Evolutionary conservation across 257 asterid species (phyloP), one percentile per base, ranked within the genome.

Genomic region (Hygrophila difformis): DNA sequence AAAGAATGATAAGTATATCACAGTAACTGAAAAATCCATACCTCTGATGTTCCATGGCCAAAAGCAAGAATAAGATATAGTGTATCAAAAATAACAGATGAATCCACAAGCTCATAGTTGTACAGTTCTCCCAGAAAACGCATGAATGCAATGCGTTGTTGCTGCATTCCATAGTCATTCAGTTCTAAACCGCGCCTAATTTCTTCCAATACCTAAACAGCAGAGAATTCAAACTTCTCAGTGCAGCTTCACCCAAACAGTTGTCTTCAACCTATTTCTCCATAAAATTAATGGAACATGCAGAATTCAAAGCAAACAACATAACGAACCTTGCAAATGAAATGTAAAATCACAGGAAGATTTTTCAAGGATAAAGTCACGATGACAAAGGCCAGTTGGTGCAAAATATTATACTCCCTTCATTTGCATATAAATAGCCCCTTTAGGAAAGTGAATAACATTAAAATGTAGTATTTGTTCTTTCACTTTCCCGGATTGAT

Each of bases 141-240:
- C 94, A 78, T 86, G 72, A 57, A 78, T 15, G 99, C 95, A 68
- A 91, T 62, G 21, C 94, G 94, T 35, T 67, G 74, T 63, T 91
- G 99, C 75, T 91, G 93, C 93, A 76, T 82, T 41, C 87, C 95
- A 34, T 66, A 91, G 73, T 91, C 95, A 76, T 91, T 91, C 78
- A 79, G 57, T 81, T 91, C 96, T 31, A 91, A 20, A 35, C 99
- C 99, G 61, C 66, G 47, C 66, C 88, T 80, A 68, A 82, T 91
- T 74, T 83, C 94, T 74, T 91, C 99, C 75, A 91, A 61, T 62
- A 91, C 96, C 99, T 91, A 64, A 71, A 57, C n/a, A 33, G 52
- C 53, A 31, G 49, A 28, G 39, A 33, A 49, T 51, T 54, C 15
- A 11, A 35, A 53, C 29, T 45, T 29, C 43, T 51, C 50, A 69